These are phyloP conservation scores for Aechmea fasciata DNA, from an alignment of 176 grass and related monocot species.

Conservation along the genomic window DNA sequence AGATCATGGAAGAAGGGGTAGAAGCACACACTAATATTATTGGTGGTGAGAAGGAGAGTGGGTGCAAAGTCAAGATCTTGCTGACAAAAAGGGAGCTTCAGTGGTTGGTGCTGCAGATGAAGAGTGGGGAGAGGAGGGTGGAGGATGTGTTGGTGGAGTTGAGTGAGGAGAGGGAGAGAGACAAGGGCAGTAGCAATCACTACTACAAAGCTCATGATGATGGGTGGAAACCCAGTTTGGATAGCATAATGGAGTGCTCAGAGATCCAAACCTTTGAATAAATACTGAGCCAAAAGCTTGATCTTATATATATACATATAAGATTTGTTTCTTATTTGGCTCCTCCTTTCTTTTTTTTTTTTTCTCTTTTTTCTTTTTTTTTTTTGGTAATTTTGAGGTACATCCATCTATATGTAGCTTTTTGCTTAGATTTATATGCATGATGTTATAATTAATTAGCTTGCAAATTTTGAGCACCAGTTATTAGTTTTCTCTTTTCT, in stretches of 20 bases:
- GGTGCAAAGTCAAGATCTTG: constrained; percentile 13
- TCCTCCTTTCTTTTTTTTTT: no score
- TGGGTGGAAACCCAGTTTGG: constrained; percentile 29
- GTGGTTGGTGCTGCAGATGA: constrained; percentile 15
- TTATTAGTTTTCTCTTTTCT: neutral
- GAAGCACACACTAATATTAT: neutral
- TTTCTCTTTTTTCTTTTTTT: no score
- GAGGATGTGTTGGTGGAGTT: constrained; percentile 26
- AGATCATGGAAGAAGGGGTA: neutral
- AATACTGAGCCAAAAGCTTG: neutral
- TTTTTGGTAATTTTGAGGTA: neutral
- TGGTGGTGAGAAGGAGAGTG: neutral
- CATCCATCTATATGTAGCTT: neutral
- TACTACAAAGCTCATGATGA: constrained; percentile 12
- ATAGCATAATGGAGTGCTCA: constrained; percentile 10
- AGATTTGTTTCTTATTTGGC: no score
- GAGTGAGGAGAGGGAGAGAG: constrained; percentile 7
- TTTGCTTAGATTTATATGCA: no score
- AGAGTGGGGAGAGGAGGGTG: constrained; percentile 22
- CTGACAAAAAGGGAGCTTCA: constrained; percentile 23
- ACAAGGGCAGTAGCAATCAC: neutral
- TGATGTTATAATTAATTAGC: neutral
- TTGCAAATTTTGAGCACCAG: neutral
- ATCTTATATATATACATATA: neutral
- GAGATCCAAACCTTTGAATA: neutral